Evolutionary conservation across 2,329 filamentous ascomycete species (phyloP).

Genomic region (Trichoderma hamatum): DNA sequence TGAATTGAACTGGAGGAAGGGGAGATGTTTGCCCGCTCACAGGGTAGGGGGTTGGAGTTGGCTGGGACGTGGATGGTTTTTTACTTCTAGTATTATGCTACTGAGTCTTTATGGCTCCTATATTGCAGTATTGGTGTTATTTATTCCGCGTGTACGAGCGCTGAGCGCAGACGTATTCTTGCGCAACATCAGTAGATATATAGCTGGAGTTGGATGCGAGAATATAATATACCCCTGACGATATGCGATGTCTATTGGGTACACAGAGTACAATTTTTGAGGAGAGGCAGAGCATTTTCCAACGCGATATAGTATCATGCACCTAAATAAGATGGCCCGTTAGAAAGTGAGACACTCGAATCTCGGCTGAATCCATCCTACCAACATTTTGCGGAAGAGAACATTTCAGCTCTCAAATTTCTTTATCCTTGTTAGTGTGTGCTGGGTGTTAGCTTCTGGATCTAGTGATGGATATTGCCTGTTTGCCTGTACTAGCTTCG

Average conservation of each 20-base stretch:
- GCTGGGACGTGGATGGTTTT: neutral
- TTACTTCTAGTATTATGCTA: neutral
- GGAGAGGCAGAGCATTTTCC: neutral
- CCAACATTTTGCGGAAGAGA: too few species aligned
- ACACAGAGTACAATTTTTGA: neutral
- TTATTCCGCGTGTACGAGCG: neutral
- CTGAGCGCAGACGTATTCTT: neutral
- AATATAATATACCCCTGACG: neutral
- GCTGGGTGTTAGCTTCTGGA: neutral
- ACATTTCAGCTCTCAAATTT: neutral
- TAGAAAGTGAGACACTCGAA: neutral
- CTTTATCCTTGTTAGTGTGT: neutral
- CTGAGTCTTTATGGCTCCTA: neutral
- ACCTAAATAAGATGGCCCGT: neutral
- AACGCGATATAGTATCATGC: neutral
- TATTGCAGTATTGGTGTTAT: neutral
- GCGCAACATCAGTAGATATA: neutral
- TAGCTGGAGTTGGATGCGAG: neutral
- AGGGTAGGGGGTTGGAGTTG: neutral
- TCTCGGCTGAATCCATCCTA: neutral
- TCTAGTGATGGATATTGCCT: neutral
- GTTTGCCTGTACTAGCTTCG: neutral
- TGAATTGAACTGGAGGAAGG: neutral
- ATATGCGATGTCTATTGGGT: neutral
- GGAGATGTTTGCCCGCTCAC: neutral